Conservation (phyloP, 345 rosid species). For the Aurinia saxatilis region DNA sequence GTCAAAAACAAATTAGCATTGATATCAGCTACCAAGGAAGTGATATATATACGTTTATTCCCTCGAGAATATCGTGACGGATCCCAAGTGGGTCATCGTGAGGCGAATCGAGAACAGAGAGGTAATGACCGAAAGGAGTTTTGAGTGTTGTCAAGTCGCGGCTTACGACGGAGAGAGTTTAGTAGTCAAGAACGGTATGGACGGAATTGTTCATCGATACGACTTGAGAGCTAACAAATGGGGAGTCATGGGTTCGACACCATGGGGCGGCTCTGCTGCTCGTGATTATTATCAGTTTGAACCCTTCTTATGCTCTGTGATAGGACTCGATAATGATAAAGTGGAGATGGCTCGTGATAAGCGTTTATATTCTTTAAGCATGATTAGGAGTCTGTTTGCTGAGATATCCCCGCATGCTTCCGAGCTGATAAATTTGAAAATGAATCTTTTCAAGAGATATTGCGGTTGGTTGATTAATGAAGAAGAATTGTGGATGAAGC, state of each 20-base stretch:
- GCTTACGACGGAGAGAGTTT: neutral
- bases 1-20: neutral
- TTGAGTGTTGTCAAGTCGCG: neutral
- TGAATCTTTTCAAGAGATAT: too few relatives aligned
- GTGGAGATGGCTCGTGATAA: too few relatives aligned
- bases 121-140: too few relatives aligned
- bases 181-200: neutral
- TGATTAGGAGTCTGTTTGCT: too few relatives aligned
- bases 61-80: too few relatives aligned
- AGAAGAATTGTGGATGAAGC: too few relatives aligned
- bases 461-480: too few relatives aligned
- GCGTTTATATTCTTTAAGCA: too few relatives aligned
- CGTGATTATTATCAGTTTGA: neutral
- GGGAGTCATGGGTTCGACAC: neutral
- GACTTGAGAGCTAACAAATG: neutral
- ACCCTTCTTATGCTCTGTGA: slow-evolving; percentile 9
- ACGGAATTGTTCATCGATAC: neutral
- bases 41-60: neutral
- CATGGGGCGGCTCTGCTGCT: neutral
- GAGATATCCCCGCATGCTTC: too few relatives aligned
- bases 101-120: neutral
- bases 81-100: neutral
- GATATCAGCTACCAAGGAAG: neutral
- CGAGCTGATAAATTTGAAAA: too few relatives aligned
- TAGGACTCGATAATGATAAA: too few relatives aligned